phyloP scores from a whole-genome alignment of 2,329 filamentous ascomycete species.

The Fusarium sp. region DNA sequence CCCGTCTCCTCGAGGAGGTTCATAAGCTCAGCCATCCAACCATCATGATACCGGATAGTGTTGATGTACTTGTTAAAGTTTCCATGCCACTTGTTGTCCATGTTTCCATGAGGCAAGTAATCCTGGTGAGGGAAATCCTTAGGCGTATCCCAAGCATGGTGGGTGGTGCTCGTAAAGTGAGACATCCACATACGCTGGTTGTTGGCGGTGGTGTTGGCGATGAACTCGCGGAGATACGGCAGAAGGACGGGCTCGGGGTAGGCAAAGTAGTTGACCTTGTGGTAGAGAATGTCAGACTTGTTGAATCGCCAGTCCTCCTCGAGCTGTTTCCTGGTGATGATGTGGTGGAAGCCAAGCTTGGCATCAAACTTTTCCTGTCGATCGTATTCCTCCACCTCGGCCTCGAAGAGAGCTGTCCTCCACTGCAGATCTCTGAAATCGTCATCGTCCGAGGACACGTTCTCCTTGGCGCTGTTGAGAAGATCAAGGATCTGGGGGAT shows the following conservation, averaged over 20 bases:
- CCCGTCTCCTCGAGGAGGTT: conserved; percentile 46
- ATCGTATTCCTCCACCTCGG: conserved; percentile 49
- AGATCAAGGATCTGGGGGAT: conserved; percentile 52
- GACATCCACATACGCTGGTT: conserved; percentile 50
- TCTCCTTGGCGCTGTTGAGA: conserved; percentile 44
- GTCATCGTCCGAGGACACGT: conserved; percentile 16
- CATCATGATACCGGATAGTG: conserved; percentile 46
- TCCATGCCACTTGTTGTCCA: conserved; percentile 37
- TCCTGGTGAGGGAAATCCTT: conserved; percentile 34
- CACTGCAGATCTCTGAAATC: conserved; percentile 46
- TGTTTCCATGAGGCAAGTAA: conserved; percentile 40
- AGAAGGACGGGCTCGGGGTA: conserved; percentile 46
- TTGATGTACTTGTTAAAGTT: conserved; percentile 50
- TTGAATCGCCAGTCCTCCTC: conserved; percentile 38
- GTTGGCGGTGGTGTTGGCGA: conserved; percentile 45
- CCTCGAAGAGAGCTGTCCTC: conserved; percentile 48
- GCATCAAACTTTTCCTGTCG: conserved; percentile 48
- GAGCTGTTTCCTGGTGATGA: conserved; percentile 46
- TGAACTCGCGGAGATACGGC: conserved; percentile 47
- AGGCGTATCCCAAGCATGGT: conserved; percentile 46
- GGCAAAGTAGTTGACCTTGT: conserved; percentile 49
- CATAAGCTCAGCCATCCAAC: conserved; percentile 47
- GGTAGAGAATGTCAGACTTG: conserved; percentile 32
- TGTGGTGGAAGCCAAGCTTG: conserved; percentile 46
- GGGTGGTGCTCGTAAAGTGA: conserved; percentile 51